Evolutionary conservation across 1,139 yeast genomes (phyloP).

Genomic region (Casaregolazyma lundiana): DNA sequence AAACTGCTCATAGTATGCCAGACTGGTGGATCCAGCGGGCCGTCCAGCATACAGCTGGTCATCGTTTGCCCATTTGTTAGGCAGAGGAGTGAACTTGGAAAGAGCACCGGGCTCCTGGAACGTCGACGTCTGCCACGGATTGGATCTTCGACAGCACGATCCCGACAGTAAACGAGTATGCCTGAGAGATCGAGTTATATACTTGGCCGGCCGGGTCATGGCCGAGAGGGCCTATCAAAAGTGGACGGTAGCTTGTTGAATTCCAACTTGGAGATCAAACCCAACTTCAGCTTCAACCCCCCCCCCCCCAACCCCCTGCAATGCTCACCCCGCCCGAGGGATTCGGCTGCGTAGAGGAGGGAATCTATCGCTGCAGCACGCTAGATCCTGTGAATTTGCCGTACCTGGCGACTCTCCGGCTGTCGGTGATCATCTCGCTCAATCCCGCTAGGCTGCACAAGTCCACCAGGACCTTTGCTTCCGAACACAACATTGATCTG

Average conservation of each 20-base stretch:
- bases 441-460: constrained; percentile 61
- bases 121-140: constrained; percentile 4
- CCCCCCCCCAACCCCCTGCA: not conserved
- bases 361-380: constrained; percentile 53
- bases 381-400: constrained; percentile 62
- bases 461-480: constrained; percentile 44
- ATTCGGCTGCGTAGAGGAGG: constrained; percentile 57
- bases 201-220: not conserved
- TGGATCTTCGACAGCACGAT: not conserved
- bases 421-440: constrained; percentile 61
- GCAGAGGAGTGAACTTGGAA: constrained; percentile 17
- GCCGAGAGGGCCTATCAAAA: no score
- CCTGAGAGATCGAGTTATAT: not conserved
- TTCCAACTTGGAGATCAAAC: no score
- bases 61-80: constrained; percentile 14
- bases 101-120: constrained; percentile 9
- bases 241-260: no score
- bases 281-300: not conserved
- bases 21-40: constrained; percentile 5
- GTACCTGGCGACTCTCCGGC: constrained; percentile 64
- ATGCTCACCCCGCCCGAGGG: constrained; percentile 61
- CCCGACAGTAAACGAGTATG: not conserved
- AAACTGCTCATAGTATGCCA: constrained; percentile 4
- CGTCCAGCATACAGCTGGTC: constrained; percentile 8
- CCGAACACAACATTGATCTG: constrained; percentile 29